Conservation (phyloP, 139 green algal species). For the Chlamydomonas sphaeroides region DNA sequence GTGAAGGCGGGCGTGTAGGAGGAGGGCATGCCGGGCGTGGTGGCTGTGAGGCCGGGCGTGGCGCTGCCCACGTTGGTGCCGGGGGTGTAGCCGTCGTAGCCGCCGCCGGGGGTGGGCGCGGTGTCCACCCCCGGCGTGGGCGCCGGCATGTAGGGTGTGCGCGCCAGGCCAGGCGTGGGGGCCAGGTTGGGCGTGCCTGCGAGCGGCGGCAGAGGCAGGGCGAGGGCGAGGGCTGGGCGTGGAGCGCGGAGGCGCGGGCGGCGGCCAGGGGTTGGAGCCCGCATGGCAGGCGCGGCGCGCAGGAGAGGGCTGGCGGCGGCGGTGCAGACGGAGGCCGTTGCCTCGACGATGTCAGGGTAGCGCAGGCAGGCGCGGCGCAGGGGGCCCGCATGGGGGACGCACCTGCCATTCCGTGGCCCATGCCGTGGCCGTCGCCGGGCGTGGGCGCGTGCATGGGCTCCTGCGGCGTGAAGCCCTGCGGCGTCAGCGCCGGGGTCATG, state of each 20-base stretch:
- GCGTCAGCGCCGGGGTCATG: slow-evolving; percentile 47
- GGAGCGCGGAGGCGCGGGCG: too few species aligned
- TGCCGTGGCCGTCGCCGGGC: slow-evolving; percentile 20
- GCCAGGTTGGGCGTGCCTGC: slow-evolving; percentile 35
- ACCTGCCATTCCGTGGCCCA: slow-evolving; percentile 2
- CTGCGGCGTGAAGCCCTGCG: slow-evolving; percentile 32
- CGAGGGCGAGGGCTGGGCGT: too few species aligned
- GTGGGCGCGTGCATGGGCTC: slow-evolving; percentile 46
- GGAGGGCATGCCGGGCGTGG: slow-evolving; percentile 16
- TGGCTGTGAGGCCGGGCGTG: slow-evolving; percentile 33
- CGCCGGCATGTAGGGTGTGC: slow-evolving; percentile 45
- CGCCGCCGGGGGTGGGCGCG: slow-evolving; percentile 31
- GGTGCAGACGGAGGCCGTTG: too few species aligned
- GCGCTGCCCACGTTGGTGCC: slow-evolving; percentile 6
- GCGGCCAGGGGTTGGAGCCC: too few species aligned
- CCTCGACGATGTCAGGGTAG: too few species aligned
- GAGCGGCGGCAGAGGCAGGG: too few species aligned
- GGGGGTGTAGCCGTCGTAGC: slow-evolving; percentile 29
- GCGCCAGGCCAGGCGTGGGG: slow-evolving; percentile 33
- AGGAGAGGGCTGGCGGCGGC: too few species aligned
- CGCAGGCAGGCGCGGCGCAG: too few species aligned
- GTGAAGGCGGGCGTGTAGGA: slow-evolving; percentile 47
- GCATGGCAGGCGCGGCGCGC: too few species aligned
- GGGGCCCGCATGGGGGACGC: background rate
- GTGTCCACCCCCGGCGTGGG: slow-evolving; percentile 30